Evolutionary conservation across 805 yeast species (phyloP), one percentile per base, ranked within the genome.

Genomic region (Torulaspora delbrueckii): DNA sequence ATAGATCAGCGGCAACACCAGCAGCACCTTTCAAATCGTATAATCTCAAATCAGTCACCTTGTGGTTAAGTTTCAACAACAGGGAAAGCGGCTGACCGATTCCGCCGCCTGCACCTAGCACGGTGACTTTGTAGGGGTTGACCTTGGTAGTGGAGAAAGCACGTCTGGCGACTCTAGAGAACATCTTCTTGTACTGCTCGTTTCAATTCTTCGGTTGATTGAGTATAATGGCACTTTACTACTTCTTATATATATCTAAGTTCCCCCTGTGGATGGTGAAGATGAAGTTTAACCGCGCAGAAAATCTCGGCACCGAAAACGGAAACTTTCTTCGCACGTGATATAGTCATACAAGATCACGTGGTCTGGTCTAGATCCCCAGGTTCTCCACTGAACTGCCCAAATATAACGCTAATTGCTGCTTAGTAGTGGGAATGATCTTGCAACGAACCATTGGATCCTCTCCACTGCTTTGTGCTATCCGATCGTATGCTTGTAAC

Each of bases 1-100:
- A 86, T 52, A 90, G 77, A 65, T 90, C 98, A 47, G 98, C 90
- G 55, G 96, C 97, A 51, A 90, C 97, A 75, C 98, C 98, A 57
- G 89, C 88, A 51, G 96, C 95, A 60, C 93, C 88, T 68, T 82
- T 81, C 65, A 90, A 76, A 72, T 90, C 98, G 75, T 86, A 90
- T 46, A 90, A 75, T 50, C 93, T 79, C 67, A 90, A 76, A 57
- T 83, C 84, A 43, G 95, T 84, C 52, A 90, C 96, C 71, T 86
- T 82, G 71, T 78, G 84, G 81, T 88, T 87, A 65, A 85, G 77
- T 75, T 91, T 90, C 74, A 90, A 70, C 65, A 91, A 77, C 50
- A 86, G 73, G 40, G 91, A 85, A 57, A 85, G 71, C 51, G 95
- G 95, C 73, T 84, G 91, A 55, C 98, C 98, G 69, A 90, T 91